Conservation (phyloP, 768 basidiomycete species). For the Russula griseocarnosa region DNA sequence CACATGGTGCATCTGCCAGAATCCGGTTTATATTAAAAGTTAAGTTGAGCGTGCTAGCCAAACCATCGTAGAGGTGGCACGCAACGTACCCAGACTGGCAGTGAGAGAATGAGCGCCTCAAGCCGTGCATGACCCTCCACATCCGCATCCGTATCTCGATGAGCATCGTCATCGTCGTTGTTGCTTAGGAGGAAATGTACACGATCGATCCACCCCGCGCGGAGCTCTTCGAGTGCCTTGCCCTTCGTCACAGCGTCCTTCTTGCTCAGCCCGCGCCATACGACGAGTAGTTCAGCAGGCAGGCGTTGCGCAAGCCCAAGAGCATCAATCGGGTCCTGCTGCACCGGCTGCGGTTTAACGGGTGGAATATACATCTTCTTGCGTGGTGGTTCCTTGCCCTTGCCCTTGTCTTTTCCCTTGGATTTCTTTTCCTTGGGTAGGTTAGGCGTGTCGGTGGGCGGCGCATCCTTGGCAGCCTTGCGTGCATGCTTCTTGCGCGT, state of each 20-base stretch:
- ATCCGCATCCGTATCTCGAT: constrained; percentile 41
- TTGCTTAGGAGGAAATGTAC: constrained; percentile 31
- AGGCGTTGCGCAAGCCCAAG: constrained; percentile 69
- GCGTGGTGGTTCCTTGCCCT: constrained; percentile 62
- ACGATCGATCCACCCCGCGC: constrained; percentile 59
- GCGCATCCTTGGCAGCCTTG: constrained; percentile 48
- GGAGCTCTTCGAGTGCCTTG: constrained; percentile 82
- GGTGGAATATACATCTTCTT: constrained; percentile 88
- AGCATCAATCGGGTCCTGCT: constrained; percentile 83
- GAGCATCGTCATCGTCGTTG: background rate
- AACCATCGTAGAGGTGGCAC: constrained; percentile 24
- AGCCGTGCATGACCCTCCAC: constrained; percentile 41
- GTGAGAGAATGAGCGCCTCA: constrained; percentile 49
- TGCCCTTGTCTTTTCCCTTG: constrained; percentile 50
- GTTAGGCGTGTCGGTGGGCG: constrained; percentile 33
- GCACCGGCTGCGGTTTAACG: constrained; percentile 65
- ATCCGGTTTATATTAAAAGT: background rate
- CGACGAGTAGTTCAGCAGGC: constrained; percentile 77
- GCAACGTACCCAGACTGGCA: constrained; percentile 85
- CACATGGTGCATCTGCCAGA: constrained; percentile 73
- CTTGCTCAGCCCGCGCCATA: constrained; percentile 78
- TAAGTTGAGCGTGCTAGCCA: background rate
- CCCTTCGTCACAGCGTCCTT: constrained; percentile 83
- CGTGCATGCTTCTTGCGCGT: constrained; percentile 94
- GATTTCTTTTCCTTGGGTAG: constrained; percentile 44